phyloP scores from a whole-genome alignment of 495 filamentous ascomycete species.

The Evansstolkia leycettana region DNA sequence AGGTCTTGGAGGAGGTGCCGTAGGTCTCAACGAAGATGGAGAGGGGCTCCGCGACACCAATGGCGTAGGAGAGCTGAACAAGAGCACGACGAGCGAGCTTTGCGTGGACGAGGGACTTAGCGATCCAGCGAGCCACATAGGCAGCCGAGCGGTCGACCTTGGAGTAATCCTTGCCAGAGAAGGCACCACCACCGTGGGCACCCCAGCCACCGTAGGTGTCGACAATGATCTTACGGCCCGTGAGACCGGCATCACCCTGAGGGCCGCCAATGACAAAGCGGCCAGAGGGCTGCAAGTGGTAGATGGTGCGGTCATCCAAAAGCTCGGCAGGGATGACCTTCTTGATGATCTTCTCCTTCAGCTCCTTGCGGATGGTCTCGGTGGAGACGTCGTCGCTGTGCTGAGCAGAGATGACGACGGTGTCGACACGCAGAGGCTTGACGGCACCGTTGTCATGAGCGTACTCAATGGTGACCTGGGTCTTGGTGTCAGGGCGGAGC shows the following conservation, averaged over 20 bases:
- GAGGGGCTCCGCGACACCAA: conserved; percentile 94
- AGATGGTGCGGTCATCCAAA: conserved; percentile 82
- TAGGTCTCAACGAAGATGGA: conserved; percentile 62
- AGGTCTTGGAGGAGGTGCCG: conserved; percentile 59
- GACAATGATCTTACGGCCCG: conserved; percentile 99
- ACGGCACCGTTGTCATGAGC: conserved; percentile 91
- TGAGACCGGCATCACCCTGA: conserved; percentile 97
- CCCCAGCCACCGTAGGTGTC: conserved; percentile 99
- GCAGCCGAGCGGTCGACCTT: conserved; percentile 98
- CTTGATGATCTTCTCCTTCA: conserved; percentile 96
- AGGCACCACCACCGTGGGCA: conserved; percentile 98
- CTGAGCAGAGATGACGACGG: conserved; percentile 91
- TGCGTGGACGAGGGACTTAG: conserved; percentile 89
- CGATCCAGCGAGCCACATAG: conserved; percentile 95
- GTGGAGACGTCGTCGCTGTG: conserved; percentile 83
- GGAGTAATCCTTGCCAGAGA: conserved; percentile 99
- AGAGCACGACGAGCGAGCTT: conserved; percentile 81
- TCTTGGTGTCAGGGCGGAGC: conserved; percentile 98
- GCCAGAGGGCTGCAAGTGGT: conserved; percentile 97
- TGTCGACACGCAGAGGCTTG: conserved; percentile 85
- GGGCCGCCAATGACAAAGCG: conserved; percentile 98
- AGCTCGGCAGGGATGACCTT: conserved; percentile 84
- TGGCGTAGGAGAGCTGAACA: conserved; percentile 97
- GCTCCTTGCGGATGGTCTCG: conserved; percentile 84
- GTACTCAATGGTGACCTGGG: conserved; percentile 98